Evolutionary conservation across 139 green algal species (phyloP).

Genomic region (Spirogloea muscicola): DNA sequence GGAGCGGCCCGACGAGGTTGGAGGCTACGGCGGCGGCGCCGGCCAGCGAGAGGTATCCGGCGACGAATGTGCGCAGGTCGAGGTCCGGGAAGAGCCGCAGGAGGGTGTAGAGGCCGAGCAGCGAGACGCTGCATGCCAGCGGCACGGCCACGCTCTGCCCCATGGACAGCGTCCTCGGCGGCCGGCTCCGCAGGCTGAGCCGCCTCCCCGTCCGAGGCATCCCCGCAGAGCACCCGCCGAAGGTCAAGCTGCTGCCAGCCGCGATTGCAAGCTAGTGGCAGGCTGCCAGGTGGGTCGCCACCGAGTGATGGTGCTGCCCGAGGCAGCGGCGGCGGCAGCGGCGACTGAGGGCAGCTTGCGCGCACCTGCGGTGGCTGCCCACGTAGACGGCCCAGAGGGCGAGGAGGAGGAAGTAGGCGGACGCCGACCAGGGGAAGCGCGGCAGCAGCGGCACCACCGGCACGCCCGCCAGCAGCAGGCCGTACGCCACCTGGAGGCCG

Average conservation of each 20-base stretch:
- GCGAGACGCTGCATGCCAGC: background rate
- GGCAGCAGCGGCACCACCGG: conserved; percentile 23
- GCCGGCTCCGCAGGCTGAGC: conserved; percentile 2
- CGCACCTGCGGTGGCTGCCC: conserved; percentile 23
- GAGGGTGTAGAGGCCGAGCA: conserved; percentile 20
- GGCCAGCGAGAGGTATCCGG: conserved; percentile 19
- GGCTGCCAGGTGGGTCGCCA: too few relatives aligned
- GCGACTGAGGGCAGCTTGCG: too few relatives aligned
- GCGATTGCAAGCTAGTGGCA: too few relatives aligned
- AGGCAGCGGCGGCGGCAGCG: too few relatives aligned
- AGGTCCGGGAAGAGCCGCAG: conserved; percentile 26
- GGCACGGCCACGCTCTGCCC: conserved; percentile 27
- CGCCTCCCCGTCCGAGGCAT: background rate
- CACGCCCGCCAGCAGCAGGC: conserved; percentile 8
- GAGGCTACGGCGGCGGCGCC: conserved; percentile 8
- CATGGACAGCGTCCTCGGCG: background rate
- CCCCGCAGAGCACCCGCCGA: too few relatives aligned
- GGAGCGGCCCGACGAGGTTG: conserved; percentile 25
- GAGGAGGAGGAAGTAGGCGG: conserved; percentile 22
- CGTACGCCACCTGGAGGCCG: conserved; percentile 21
- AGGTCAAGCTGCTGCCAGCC: too few relatives aligned
- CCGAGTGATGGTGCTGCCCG: too few relatives aligned
- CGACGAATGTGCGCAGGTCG: conserved; percentile 8
- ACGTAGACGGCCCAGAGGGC: conserved; percentile 27
- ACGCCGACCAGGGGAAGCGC: conserved; percentile 13